Conservation (phyloP, 768 basidiomycete species). For the Agaricus blazei region DNA sequence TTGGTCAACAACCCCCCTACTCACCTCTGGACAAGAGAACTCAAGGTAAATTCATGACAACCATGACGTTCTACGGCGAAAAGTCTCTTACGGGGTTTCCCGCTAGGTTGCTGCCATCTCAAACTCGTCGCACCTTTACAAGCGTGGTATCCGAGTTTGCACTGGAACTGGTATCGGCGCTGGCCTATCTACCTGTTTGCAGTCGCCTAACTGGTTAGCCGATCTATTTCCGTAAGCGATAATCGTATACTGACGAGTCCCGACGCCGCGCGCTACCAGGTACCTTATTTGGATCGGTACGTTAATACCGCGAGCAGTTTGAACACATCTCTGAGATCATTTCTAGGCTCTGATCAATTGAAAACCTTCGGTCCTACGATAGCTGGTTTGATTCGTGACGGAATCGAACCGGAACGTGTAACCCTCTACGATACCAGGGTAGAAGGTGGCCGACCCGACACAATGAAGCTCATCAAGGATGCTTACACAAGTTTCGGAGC, state of each 20-base stretch:
- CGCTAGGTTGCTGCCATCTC: slow-evolving; percentile 73
- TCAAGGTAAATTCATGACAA: slow-evolving; percentile 49
- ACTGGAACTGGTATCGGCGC: slow-evolving; percentile 81
- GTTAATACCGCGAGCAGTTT: neutral
- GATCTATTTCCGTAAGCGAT: slow-evolving; percentile 4
- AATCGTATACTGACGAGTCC: neutral
- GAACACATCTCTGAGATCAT: slow-evolving; percentile 3
- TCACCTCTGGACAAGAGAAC: slow-evolving; percentile 71
- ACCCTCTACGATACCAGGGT: slow-evolving; percentile 75
- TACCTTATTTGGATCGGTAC: slow-evolving; percentile 76
- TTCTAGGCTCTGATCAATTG: slow-evolving; percentile 70
- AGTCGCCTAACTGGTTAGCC: slow-evolving; percentile 64
- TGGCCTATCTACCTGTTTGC: slow-evolving; percentile 73
- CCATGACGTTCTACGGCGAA: neutral
- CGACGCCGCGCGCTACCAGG: slow-evolving; percentile 30
- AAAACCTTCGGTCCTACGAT: slow-evolving; percentile 73
- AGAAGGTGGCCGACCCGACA: slow-evolving; percentile 70
- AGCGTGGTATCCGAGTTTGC: slow-evolving; percentile 74
- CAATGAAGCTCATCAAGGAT: slow-evolving; percentile 72
- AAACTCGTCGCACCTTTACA: slow-evolving; percentile 77
- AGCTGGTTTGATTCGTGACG: slow-evolving; percentile 62
- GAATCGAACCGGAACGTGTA: slow-evolving; percentile 69
- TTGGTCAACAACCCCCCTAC: slow-evolving; percentile 68
- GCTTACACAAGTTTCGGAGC: slow-evolving; percentile 65
- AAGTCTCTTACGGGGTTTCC: neutral